Percentiles rank a stretch among this genome's conserved stretches.
phyloP scores from a whole-genome alignment of 2,329 filamentous ascomycete genomes.

The Trichoderma atroviride region DNA sequence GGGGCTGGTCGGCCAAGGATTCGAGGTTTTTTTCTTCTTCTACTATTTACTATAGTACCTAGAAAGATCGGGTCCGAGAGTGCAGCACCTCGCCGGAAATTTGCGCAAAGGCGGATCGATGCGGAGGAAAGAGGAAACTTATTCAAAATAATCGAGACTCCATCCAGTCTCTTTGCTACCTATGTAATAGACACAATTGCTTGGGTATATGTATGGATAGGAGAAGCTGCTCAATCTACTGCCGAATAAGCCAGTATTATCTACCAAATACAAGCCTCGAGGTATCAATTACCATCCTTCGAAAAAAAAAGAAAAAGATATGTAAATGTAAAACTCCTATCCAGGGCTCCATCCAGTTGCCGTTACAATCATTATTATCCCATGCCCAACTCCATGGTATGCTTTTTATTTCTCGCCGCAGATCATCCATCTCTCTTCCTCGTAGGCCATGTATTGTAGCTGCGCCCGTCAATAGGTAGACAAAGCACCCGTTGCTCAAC shows the following conservation, averaged over 20 bases:
- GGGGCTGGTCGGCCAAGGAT: neutral
- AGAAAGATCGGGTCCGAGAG: neutral
- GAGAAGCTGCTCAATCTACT: neutral
- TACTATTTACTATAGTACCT: too few relatives aligned
- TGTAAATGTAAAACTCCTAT: neutral
- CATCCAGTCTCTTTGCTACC: neutral
- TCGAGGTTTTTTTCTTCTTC: neutral
- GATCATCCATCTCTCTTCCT: neutral
- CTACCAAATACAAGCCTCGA: neutral
- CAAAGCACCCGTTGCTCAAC: neutral
- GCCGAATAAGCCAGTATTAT: neutral
- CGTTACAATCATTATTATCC: constrained; percentile 5
- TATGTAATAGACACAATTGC: neutral
- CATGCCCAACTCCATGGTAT: constrained; percentile 20
- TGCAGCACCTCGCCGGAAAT: neutral
- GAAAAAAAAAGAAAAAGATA: neutral
- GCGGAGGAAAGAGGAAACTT: neutral
- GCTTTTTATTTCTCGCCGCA: neutral
- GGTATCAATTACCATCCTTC: constrained; percentile 1
- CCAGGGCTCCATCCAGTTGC: constrained; percentile 7
- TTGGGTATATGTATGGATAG: neutral
- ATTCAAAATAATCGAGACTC: neutral
- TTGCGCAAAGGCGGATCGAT: neutral
- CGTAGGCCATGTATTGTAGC: neutral
- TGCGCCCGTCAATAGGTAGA: neutral